Base-by-base conservation (phyloP, 1,284 basidiomycete genomes). In the Leccinum fallax region DNA sequence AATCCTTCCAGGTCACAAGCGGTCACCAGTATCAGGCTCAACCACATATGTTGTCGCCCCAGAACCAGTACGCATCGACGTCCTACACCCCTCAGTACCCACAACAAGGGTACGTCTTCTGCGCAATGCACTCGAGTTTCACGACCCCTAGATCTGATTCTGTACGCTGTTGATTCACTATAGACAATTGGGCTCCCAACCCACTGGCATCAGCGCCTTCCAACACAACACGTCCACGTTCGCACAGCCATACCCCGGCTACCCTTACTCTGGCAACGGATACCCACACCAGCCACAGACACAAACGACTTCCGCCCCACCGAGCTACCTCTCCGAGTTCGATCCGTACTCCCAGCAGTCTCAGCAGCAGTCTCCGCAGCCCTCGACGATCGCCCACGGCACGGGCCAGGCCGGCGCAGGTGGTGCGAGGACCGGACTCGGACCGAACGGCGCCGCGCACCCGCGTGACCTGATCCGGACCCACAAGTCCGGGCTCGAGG, bases 391-490 rank as follows among this genome's bases (percentile, higher is more conserved):
- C 40, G 62, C 65, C 38, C 65, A 63, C 58, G 30, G 40, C 26
- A 3, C 24, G 51, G 16, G 15, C 3, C 51, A 53, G 28, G 28
- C 26, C 28, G 11, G 43, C 43, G 43, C 11, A 21, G 48, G 48
- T 10, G 26, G 48, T 26, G 48, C 7, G 21, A 26, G 48, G 21
- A 15, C 48, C 15, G 48, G 24, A 26, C 24, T 26, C 24, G 48
- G 48, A 51, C 21, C 48, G 24, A 21, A 59, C 54, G 81, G 82
- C 4, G 71, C 78, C 15, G 68, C 74, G 9, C 86, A 88, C 63
- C 86, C 86, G 0, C 80, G 83, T 43, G 84, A 87, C 52, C 80
- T 78, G 61, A 81, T 88, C 60, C 82, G 83, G 36, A 73, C 71
- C 2, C 80, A 87, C 68, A 87, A 86, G 61, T 64, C 70, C 0